Base-by-base conservation (phyloP, 2,329 filamentous ascomycete species). In the Eutypa lata region DNA sequence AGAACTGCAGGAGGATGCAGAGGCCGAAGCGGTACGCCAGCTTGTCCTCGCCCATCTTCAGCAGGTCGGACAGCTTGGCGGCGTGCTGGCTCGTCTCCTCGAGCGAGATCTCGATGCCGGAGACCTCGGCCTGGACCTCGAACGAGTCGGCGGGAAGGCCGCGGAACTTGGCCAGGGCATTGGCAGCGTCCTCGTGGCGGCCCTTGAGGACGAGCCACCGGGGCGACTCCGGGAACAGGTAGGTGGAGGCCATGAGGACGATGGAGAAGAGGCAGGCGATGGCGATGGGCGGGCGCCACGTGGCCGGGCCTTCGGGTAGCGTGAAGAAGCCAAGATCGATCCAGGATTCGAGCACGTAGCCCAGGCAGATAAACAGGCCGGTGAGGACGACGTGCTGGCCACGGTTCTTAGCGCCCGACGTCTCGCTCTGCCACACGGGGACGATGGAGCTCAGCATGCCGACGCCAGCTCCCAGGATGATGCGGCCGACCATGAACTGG, bases 31-130 rank as follows among this genome's bases (percentile, higher is more conserved):
- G 75, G 65, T 82, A 79, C 16, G 72, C 64, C 1, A 78, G 71
- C 65, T 76, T 76, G 50, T 80, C 76, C 10, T 77, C 71, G 51
- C 76, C 76, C 70, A 75, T 77, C 57, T 70, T 76, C 58, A 79
- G 67, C 61, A 79, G 68, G 44, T 79, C 73, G 40, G 61, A 63
- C 10, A 78, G 64, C 50, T 66, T 72, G 3, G 71, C 69, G 11
- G 67, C 69, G 42, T 66, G 62, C 3, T 63, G 57, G 35, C 62
- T 62, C 5, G 74, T 71, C 50, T 74, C 68, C 58, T 80, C 76
- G 24, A 79, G 73, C 0, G 76, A 76, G 53, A 72, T 67, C 56
- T 79, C 74, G 26, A 81, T 80, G 28, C 71, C 75, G 2, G 68
- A 66, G 3, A 81, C 66, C 56, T 80, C 78, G 2, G 68, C 65